phyloP scores from a whole-genome alignment of 768 basidiomycete species.

The Collybia sp. region DNA sequence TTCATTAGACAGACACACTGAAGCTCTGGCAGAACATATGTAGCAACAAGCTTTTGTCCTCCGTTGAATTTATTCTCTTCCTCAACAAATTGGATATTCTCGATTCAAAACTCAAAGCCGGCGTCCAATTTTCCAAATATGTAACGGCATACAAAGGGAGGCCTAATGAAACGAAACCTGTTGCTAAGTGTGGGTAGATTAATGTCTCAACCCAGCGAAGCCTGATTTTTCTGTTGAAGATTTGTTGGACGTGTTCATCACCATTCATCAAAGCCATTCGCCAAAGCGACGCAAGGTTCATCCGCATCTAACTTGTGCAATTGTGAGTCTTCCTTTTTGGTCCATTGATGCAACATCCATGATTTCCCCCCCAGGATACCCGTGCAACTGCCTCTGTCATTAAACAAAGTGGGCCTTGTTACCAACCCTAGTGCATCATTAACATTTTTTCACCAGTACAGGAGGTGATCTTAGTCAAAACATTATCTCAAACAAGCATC shows the following conservation, averaged over 20 bases:
- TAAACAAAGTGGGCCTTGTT: slow-evolving; percentile 35
- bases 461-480: slow-evolving; percentile 29
- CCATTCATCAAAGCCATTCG: slow-evolving; percentile 45
- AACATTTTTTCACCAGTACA: slow-evolving; percentile 19
- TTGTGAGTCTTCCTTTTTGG: slow-evolving; percentile 30
- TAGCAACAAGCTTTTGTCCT: slow-evolving; percentile 48
- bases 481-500: slow-evolving; percentile 27
- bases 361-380: slow-evolving; percentile 36
- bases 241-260: slow-evolving; percentile 44
- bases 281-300: slow-evolving; percentile 43
- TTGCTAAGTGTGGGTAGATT: slow-evolving; percentile 46
- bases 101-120: slow-evolving; percentile 44
- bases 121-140: slow-evolving; percentile 48
- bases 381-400: slow-evolving; percentile 44
- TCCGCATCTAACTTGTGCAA: slow-evolving; percentile 53
- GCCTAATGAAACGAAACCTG: slow-evolving; percentile 45
- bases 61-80: slow-evolving; percentile 54
- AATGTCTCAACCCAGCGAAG: slow-evolving; percentile 2
- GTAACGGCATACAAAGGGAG: slow-evolving; percentile 50
- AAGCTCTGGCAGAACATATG: slow-evolving; percentile 58
- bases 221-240: slow-evolving; percentile 25
- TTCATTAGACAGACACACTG: slow-evolving; percentile 46
- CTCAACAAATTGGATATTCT: slow-evolving; percentile 63
- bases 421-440: neutral
- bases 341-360: slow-evolving; percentile 6